Conservation (phyloP, 176 grass and related monocot species). For the Oryza meyeriana region DNA sequence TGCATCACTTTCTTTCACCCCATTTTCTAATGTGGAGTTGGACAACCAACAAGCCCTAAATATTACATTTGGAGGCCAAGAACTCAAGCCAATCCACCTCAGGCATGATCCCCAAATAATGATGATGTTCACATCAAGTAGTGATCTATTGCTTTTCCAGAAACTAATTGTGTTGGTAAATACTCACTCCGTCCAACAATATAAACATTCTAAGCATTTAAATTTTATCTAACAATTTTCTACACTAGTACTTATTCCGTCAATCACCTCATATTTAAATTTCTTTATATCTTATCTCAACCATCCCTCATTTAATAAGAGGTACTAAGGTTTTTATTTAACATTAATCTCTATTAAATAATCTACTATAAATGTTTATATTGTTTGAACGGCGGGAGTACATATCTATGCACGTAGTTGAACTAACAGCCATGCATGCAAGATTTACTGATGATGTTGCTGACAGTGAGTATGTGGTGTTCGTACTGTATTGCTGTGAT, state of each 20-base stretch:
- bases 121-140: constrained; percentile 15
- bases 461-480: not conserved
- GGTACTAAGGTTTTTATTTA: no score
- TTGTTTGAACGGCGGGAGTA: no score
- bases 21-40: constrained; percentile 36
- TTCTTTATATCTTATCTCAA: no score
- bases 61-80: constrained; percentile 25
- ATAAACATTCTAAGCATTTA: no score
- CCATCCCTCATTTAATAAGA: no score
- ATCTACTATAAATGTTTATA: no score
- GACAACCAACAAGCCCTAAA: constrained; percentile 30
- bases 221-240: no score
- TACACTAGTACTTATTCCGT: no score
- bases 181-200: no score
- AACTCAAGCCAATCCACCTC: constrained; percentile 20
- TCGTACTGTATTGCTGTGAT: not conserved
- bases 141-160: not conserved
- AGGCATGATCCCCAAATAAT: not conserved
- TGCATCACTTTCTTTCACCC: constrained; percentile 24
- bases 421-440: not conserved
- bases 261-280: no score
- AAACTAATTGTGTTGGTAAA: not conserved
- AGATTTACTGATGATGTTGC: not conserved
- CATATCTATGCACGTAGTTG: not conserved
- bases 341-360: no score